These are phyloP conservation scores for Mediolabrus comicus DNA, from an alignment of 108 stramenopile species.

Conservation along the genomic window DNA sequence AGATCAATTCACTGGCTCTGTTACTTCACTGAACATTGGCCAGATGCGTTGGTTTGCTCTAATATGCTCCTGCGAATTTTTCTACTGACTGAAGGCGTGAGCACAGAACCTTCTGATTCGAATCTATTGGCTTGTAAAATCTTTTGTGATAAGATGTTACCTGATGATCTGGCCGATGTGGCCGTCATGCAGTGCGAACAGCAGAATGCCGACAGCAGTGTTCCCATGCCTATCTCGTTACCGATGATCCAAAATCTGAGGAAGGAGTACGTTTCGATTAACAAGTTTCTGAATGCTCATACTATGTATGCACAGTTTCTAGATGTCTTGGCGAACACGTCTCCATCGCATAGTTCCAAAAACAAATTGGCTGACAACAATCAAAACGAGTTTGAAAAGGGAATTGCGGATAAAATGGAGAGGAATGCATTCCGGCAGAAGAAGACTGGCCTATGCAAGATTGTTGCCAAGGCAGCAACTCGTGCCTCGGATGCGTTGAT, in stretches of 20 bases:
- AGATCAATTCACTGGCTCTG: constrained; percentile 69
- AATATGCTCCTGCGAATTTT: constrained; percentile 72
- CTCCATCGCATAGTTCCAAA: constrained; percentile 31
- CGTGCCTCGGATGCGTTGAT: constrained; percentile 48
- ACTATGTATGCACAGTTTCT: constrained; percentile 29
- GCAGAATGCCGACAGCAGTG: neutral
- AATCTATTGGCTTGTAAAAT: constrained; percentile 20
- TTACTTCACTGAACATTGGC: constrained; percentile 48
- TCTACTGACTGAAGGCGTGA: constrained; percentile 19
- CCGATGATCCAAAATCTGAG: constrained; percentile 24
- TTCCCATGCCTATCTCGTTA: constrained; percentile 12
- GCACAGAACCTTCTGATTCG: constrained; percentile 7
- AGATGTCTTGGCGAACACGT: constrained; percentile 29
- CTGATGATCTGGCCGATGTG: constrained; percentile 25
- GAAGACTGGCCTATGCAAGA: constrained; percentile 39
- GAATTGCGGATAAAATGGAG: constrained; percentile 54
- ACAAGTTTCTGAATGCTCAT: constrained; percentile 28
- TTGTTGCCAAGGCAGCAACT: constrained; percentile 50
- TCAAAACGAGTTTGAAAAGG: constrained; percentile 33
- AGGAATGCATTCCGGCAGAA: constrained; percentile 40
- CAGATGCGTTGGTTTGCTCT: constrained; percentile 70
- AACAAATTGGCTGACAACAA: neutral
- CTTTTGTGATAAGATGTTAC: constrained; percentile 29
- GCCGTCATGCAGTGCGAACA: constrained; percentile 19
- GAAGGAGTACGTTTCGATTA: constrained; percentile 33